A percentile compares a stretch with the other conserved stretches of the same genome.
These are phyloP conservation scores for Eimeria sp. DNA, from an alignment of 169 alveolate genomes.

Conservation along the genomic window DNA sequence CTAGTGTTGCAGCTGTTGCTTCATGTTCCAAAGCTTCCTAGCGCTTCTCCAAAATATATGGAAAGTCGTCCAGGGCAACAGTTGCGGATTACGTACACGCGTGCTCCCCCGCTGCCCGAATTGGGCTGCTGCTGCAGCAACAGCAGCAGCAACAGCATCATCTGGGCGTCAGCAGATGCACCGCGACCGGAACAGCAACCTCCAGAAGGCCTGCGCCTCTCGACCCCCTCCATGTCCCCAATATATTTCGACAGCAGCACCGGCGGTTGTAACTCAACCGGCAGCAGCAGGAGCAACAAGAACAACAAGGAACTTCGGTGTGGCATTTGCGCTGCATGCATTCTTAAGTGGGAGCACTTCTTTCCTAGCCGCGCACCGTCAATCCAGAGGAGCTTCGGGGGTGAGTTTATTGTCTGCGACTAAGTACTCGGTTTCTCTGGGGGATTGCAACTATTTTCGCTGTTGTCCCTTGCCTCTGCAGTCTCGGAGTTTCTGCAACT, in stretches of 20 bases:
- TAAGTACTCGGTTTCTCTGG: too few relatives aligned
- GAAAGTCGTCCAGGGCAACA: background rate
- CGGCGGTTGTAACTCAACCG: background rate
- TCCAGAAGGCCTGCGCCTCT: slow-evolving; percentile 1
- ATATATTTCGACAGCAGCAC: background rate
- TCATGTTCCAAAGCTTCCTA: background rate
- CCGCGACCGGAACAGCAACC: background rate
- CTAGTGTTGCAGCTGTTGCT: slow-evolving; percentile 44
- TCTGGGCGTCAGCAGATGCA: background rate
- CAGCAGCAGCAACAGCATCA: slow-evolving; percentile 5
- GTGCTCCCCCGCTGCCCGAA: slow-evolving; percentile 47
- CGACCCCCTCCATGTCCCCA: background rate
- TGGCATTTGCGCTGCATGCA: slow-evolving; percentile 61
- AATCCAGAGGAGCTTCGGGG: slow-evolving; percentile 46
- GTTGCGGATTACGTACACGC: slow-evolving; percentile 45
- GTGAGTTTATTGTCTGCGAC: background rate
- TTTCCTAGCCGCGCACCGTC: slow-evolving; percentile 55
- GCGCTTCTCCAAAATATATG: background rate
- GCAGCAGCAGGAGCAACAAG: background rate
- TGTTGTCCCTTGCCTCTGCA: background rate
- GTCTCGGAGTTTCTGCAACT: slow-evolving; percentile 32
- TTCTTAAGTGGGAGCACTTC: slow-evolving; percentile 28
- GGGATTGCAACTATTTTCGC: background rate
- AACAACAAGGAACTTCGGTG: slow-evolving; percentile 37
- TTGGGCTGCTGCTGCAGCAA: slow-evolving; percentile 27